Evolutionary conservation across 345 rosid species (phyloP), one percentile per base, ranked within the genome.

Genomic region (Brassica rapa): DNA sequence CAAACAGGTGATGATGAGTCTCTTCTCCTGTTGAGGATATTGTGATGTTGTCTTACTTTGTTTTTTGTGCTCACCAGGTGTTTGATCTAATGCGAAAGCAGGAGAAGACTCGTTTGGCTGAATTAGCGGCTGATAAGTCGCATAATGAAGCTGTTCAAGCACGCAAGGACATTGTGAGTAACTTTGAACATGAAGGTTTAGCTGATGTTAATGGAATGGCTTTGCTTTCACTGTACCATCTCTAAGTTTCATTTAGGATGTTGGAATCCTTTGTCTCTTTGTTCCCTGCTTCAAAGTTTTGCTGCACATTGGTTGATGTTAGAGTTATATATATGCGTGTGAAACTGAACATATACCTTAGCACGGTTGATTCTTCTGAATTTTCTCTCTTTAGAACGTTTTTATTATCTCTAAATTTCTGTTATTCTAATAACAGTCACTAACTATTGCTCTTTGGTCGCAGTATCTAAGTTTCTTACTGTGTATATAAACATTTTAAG

Each of bases 21-120:
- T 39, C 4, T 10, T 39, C 1, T 39, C 41, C 3, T 39, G 46
- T 6, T 33, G 9, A 43, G 59, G 9, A 53, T 2, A 53, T 53
- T 8, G 5, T 8, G 61, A 39, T 2, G 37, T 6, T 6, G 1
- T 1, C 46, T 2, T 39, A 39, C 12, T 37, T 8, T 2, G 6
- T 33, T 35, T 35, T 35, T 35, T 1, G 39, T 35, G 68, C 63
- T 68, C 73, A 61, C 66, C 83, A 91, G 99, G 96, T 91, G 79
- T 93, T 95, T 74, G 94, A 85, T 65, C 78, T 90, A 12, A 93
- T 95, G 98, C 83, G 94, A 74, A 90, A 82, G 86, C 99, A 95
- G 77, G 99, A 91, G 75, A 83, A 90, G 64, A 83, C 86, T 65
- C 92, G 98, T 12, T 79, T 85, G 39, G 83, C 87, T 2, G 97